Percentiles rank a stretch among this genome's conserved stretches.
phyloP scores from a whole-genome alignment of 805 yeast species.

The Cyberlindnera sargentensis region DNA sequence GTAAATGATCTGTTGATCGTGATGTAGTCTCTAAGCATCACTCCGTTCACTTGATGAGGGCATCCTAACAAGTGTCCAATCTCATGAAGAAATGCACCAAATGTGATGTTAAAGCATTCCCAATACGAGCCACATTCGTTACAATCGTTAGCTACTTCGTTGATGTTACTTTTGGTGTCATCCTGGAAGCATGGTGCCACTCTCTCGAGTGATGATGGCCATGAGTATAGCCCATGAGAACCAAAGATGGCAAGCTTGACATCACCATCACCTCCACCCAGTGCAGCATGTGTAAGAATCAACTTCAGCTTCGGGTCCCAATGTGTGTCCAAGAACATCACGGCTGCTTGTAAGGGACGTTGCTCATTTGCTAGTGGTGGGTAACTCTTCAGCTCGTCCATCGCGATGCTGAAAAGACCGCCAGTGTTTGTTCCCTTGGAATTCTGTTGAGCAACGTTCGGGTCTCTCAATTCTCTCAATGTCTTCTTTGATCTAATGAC shows the following conservation, averaged over 20 bases:
- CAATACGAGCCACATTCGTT: conserved; percentile 80
- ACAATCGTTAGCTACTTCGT: conserved; percentile 86
- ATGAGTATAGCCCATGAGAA: conserved; percentile 82
- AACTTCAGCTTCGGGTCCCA: conserved; percentile 59
- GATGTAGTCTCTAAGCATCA: conserved; percentile 83
- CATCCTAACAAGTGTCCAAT: conserved; percentile 88
- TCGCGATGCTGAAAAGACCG: conserved; percentile 69
- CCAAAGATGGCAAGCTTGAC: conserved; percentile 87
- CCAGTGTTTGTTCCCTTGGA: conserved; percentile 64
- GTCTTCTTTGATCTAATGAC: conserved; percentile 61
- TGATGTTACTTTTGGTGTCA: conserved; percentile 50
- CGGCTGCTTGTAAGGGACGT: conserved; percentile 69
- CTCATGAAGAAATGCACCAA: conserved; percentile 95
- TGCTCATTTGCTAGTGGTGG: conserved; percentile 41
- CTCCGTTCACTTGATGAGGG: conserved; percentile 87
- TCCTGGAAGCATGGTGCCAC: conserved; percentile 66
- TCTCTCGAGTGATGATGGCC: conserved; percentile 82
- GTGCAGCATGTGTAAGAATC: conserved; percentile 84
- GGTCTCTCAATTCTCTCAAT: conserved; percentile 64
- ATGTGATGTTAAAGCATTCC: conserved; percentile 81
- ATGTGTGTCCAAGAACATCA: conserved; percentile 74
- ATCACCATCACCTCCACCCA: conserved; percentile 78
- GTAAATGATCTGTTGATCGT: conserved; percentile 76
- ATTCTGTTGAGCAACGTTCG: conserved; percentile 84
- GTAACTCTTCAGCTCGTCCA: conserved; percentile 55